Conservation (phyloP, 2,329 filamentous ascomycete species). For the Neofusicoccum parvum region DNA sequence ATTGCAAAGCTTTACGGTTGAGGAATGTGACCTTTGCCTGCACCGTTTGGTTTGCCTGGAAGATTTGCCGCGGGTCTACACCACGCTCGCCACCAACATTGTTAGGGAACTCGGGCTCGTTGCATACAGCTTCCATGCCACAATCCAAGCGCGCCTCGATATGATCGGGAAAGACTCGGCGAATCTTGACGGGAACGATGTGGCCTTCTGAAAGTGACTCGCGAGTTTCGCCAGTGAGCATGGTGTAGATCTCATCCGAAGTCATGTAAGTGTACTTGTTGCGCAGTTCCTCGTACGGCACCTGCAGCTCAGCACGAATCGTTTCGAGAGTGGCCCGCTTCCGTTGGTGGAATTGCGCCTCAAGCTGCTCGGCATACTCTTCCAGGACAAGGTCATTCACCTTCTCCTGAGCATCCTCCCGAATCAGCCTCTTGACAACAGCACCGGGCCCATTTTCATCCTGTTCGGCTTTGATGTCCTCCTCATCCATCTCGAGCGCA, state of each 20-base stretch:
- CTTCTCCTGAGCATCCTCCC: constrained; percentile 89
- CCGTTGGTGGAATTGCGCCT: constrained; percentile 87
- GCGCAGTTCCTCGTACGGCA: constrained; percentile 91
- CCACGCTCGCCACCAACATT: constrained; percentile 63
- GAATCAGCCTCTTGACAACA: constrained; percentile 92
- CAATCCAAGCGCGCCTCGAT: constrained; percentile 93
- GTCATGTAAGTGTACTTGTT: constrained; percentile 72
- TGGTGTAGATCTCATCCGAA: constrained; percentile 85
- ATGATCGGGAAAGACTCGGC: constrained; percentile 87
- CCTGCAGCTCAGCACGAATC: constrained; percentile 89
- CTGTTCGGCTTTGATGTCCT: constrained; percentile 93
- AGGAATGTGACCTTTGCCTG: constrained; percentile 86
- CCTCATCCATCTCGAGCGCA: constrained; percentile 92
- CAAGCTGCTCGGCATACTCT: constrained; percentile 93
- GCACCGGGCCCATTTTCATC: constrained; percentile 88
- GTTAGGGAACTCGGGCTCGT: constrained; percentile 78
- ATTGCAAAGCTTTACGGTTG: constrained; percentile 81
- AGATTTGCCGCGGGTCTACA: constrained; percentile 61
- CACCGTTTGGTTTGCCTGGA: constrained; percentile 78
- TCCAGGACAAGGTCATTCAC: constrained; percentile 96
- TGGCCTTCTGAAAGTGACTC: constrained; percentile 84
- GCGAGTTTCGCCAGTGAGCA: constrained; percentile 91
- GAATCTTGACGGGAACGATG: constrained; percentile 88
- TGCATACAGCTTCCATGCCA: constrained; percentile 86
- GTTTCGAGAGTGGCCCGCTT: constrained; percentile 96